Conservation (phyloP, 2,329 filamentous ascomycete genomes). For the Sporothrix humicola region DNA sequence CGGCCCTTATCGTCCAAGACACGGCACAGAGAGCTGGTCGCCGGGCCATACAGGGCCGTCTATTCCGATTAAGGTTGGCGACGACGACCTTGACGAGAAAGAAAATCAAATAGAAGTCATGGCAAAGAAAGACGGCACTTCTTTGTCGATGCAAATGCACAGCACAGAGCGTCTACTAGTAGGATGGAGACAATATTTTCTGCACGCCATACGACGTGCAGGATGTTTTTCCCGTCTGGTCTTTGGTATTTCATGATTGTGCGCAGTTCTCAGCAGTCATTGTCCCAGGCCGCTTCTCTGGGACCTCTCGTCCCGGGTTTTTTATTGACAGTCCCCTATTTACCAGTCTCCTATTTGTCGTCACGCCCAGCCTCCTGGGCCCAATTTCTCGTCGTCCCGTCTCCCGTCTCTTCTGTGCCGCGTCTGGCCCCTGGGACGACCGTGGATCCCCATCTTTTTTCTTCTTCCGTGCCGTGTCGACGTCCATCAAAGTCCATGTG, state of each 20-base stretch:
- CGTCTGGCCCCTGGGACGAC: neutral
- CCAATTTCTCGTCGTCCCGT: neutral
- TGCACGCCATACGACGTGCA: slow-evolving; percentile 12
- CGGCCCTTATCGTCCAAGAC: neutral
- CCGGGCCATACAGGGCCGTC: slow-evolving; percentile 11
- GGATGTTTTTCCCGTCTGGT: neutral
- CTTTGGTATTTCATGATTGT: neutral
- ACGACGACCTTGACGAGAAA: neutral
- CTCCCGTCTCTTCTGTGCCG: slow-evolving; percentile 15
- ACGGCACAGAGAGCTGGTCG: neutral
- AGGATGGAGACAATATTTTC: neutral
- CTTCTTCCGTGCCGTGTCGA: neutral
- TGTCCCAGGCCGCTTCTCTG: slow-evolving; percentile 12
- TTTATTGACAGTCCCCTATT: neutral
- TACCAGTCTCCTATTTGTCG: neutral
- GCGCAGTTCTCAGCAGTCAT: neutral
- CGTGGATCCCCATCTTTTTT: neutral
- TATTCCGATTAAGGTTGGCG: neutral
- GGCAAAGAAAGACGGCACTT: neutral
- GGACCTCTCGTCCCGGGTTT: neutral
- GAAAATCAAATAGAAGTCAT: neutral
- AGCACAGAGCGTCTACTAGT: neutral
- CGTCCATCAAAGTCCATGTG: slow-evolving; percentile 5
- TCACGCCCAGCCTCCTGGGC: neutral
- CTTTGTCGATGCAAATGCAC: neutral